Evolutionary conservation across 306 rosid genomes (phyloP).

Genomic region (Quillaja saponaria): DNA sequence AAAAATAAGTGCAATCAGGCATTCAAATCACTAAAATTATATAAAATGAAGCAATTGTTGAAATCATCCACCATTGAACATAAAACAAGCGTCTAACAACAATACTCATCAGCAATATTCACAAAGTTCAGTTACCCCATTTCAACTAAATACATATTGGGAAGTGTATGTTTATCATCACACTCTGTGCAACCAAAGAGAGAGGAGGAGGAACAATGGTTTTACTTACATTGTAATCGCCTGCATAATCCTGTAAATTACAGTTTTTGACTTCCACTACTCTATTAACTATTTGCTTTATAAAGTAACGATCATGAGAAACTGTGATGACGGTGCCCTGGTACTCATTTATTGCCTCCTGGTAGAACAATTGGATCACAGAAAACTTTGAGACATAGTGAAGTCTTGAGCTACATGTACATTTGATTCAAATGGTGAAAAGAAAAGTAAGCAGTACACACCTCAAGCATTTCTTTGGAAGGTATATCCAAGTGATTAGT

Average conservation of each 20-base stretch:
- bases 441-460: constrained; percentile 23
- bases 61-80: too few relatives aligned
- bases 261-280: constrained; percentile 80
- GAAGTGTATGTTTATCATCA: background rate
- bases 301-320: constrained; percentile 94
- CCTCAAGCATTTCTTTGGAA: constrained; percentile 99
- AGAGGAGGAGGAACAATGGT: background rate
- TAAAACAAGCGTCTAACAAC: too few relatives aligned
- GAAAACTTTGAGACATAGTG: constrained; percentile 20
- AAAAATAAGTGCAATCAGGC: too few relatives aligned
- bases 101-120: background rate
- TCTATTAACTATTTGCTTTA: constrained; percentile 91
- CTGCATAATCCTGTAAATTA: constrained; percentile 81
- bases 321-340: constrained; percentile 86
- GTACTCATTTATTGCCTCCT: constrained; percentile 90
- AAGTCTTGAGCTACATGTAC: background rate
- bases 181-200: constrained; percentile 8
- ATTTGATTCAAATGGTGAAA: constrained; percentile 7
- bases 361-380: constrained; percentile 39
- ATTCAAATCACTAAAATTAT: too few relatives aligned
- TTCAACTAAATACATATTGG: constrained; percentile 17
- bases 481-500: constrained; percentile 99
- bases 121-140: constrained; percentile 8
- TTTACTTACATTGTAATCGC: constrained; percentile 82
- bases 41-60: too few relatives aligned